A percentile compares a stretch with the other conserved stretches of the same genome.
phyloP scores from a whole-genome alignment of 352 stramenopile genomes.

The Globisporangium nagaii region DNA sequence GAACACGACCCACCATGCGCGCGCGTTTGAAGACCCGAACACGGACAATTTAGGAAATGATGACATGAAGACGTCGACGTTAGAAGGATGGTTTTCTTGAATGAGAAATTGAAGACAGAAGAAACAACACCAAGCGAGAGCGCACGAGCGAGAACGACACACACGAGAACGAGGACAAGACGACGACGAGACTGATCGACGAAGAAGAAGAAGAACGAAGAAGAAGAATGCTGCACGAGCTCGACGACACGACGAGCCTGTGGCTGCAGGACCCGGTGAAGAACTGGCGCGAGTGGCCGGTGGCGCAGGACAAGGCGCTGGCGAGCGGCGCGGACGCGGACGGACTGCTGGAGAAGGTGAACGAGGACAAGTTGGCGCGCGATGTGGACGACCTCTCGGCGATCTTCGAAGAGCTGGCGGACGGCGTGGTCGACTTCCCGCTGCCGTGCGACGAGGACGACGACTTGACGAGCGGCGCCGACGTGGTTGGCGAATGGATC shows the following conservation, averaged over 20 bases:
- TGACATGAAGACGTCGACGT: constrained; percentile 60
- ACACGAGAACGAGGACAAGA: constrained; percentile 42
- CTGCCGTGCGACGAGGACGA: constrained; percentile 55
- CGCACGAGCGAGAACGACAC: constrained; percentile 6
- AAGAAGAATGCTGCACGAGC: constrained; percentile 54
- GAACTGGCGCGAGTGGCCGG: constrained; percentile 45
- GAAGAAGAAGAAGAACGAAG: constrained; percentile 20
- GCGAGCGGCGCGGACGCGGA: constrained; percentile 9
- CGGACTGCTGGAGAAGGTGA: constrained; percentile 58
- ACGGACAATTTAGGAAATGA: constrained; percentile 71
- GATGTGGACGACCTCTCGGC: constrained; percentile 72
- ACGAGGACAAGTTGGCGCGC: constrained; percentile 65
- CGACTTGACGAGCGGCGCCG: constrained; percentile 19
- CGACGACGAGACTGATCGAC: constrained; percentile 13
- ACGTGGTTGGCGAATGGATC: constrained; percentile 45
- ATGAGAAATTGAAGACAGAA: constrained; percentile 75
- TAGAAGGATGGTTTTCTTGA: constrained; percentile 80
- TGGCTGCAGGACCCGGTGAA: constrained; percentile 52
- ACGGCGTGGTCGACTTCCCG: constrained; percentile 48
- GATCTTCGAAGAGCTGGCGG: constrained; percentile 69
- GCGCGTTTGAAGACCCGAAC: constrained; percentile 52
- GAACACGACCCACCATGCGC: constrained; percentile 12
- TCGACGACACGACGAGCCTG: constrained; percentile 41
- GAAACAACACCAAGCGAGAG: constrained; percentile 20
- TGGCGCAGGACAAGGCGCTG: constrained; percentile 34